Evolutionary conservation across 208 protist species (phyloP), one percentile per base, ranked within the genome.

Genomic region (Trypanosoma cruzi): DNA sequence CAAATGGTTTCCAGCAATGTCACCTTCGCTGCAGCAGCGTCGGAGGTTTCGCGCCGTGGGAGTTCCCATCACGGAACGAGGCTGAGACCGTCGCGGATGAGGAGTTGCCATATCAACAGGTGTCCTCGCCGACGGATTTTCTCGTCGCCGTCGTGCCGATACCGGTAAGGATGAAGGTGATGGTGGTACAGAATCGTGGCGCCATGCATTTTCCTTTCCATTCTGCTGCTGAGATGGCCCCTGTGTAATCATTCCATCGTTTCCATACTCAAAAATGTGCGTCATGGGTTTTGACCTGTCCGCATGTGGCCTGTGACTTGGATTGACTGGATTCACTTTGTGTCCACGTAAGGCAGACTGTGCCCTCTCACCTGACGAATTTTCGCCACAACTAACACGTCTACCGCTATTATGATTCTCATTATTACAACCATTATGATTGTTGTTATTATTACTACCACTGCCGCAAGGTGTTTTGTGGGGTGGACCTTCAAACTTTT

Each of bases 1-100:
- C 0, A 22, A 14, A 6, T 44, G 57, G 18, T 28, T 2, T 4
- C 22, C 36, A 18, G 36, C 57, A 63, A 50, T 50, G 42, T 16
- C 37, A 8, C 57, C 26, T 18, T 66, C 63, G 34, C 63, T 68
- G 50, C 63, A 59, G 63, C 32, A 68, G 48, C 63, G 63, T 0
- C 50, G 50, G 1, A 56, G 46, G 4, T 22, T 1, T 32, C 20
- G 48, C 50, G 22, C 50, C 0, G 46, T 68, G 16, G 22, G 63
- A n/a, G 24, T 32, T n/a, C 28, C 1, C 11, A 42, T 20, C 14
- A 68, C 52, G 11, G 52, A n/a, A 18, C 22, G 48, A 28, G 20
- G 18, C 24, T n/a, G 48, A 6, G 57, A 20, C 16, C 54, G 59
- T 22, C 61, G 29, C 22, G 42, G 2, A 20, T 10, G 34, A 14